Base-by-base conservation (phyloP, 2,329 filamentous ascomycete genomes). In the Xylaria sp. region DNA sequence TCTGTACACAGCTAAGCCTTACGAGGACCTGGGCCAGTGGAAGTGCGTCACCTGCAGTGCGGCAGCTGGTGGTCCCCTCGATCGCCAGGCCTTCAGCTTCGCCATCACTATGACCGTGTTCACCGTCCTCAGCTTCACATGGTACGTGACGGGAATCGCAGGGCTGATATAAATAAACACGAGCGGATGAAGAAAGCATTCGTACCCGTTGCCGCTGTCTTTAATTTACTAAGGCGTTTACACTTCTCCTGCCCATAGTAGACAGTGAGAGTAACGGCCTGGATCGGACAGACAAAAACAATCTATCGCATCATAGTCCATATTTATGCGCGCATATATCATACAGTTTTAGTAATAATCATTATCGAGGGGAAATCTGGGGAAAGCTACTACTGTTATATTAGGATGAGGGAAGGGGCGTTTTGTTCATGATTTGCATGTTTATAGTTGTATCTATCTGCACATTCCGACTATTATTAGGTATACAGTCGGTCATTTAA, bases 61-160 rank as follows among this genome's bases (percentile, higher is more conserved):
- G 13, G 88, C 85, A 23, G 64, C 84, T 28, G 82, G 84, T 15
- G 79, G 81, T 4, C 52, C 65, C 55, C 79, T 85, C 66, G 84
- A 88, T 69, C 79, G 77, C 69, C 82, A 83, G 51, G 85, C 85
- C 1, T 44, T 89, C 9, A 81, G 83, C 6, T 83, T 89, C 65
- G 85, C 85, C 44, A 54, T 88, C 59, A 81, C 82, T 13, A 89
- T 90, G 85, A 84, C 85, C 73, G 58, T 86, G 39, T 76, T 89
- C 52, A 90, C 88, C 1, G 81, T 90, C 3, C 72, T 87, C 37
- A 88, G 86, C 76, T 90, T 91, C 72, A 90, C 88, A 37, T 90
- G 88, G 88, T 90, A 90, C 73, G 87, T 90, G 46, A 82, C 82
- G 28, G 88, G 88, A 2, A 76, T 88, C 12, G 81, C 79, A 9